Evolutionary conservation across 2,329 filamentous ascomycete genomes (phyloP).

Genomic region (Ascochyta lentis): DNA sequence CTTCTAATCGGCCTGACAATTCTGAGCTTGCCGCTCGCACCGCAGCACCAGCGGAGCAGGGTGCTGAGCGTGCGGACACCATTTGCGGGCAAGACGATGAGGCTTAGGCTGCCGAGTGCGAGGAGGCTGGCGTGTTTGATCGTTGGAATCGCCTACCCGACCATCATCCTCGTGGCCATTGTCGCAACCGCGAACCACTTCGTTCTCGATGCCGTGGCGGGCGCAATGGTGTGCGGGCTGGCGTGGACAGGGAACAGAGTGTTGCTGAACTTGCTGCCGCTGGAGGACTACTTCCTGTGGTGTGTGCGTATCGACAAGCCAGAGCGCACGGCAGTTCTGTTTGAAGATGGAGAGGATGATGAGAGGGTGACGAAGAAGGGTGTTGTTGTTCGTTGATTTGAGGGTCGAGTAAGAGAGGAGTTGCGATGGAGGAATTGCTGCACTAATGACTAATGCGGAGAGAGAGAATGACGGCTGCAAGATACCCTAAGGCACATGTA

Average conservation of each 20-base stretch:
- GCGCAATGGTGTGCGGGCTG: slow-evolving; percentile 67
- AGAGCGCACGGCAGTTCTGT: slow-evolving; percentile 27
- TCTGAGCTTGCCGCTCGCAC: slow-evolving; percentile 67
- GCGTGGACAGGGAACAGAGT: slow-evolving; percentile 65
- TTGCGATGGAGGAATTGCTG: no score
- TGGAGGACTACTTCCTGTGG: slow-evolving; percentile 74
- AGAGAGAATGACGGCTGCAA: not conserved
- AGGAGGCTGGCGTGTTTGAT: slow-evolving; percentile 58
- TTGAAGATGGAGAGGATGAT: slow-evolving; percentile 32
- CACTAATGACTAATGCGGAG: slow-evolving; percentile 3
- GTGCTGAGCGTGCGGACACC: slow-evolving; percentile 43
- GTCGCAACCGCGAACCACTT: slow-evolving; percentile 77
- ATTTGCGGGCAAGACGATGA: slow-evolving; percentile 32
- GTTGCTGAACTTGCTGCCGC: slow-evolving; percentile 67
- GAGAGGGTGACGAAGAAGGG: slow-evolving; percentile 27
- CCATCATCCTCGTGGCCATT: slow-evolving; percentile 70
- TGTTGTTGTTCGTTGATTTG: slow-evolving; percentile 15
- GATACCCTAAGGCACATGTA: not conserved
- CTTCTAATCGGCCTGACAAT: slow-evolving; percentile 75
- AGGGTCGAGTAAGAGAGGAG: not conserved
- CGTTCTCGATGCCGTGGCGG: slow-evolving; percentile 73
- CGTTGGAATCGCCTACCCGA: slow-evolving; percentile 68
- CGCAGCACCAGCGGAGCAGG: slow-evolving; percentile 57
- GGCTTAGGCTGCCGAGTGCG: slow-evolving; percentile 55
- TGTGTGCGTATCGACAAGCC: slow-evolving; percentile 71